phyloP scores from a whole-genome alignment of 148 eudicot genomes.

The Selenicereus undatus region DNA sequence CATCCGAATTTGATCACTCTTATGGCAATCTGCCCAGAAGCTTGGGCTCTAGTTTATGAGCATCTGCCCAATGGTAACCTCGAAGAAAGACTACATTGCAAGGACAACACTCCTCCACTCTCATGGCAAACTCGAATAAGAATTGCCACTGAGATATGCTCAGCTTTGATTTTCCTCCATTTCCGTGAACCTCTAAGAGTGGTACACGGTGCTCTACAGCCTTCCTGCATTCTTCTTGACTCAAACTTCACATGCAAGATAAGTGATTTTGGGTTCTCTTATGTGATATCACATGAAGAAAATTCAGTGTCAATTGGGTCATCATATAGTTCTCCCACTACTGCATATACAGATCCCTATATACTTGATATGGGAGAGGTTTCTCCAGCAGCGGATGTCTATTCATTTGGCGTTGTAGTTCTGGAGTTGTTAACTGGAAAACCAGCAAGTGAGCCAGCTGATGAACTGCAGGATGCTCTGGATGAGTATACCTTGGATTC shows the following conservation, averaged over 20 bases:
- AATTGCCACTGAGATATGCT: slow-evolving; percentile 78
- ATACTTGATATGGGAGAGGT: slow-evolving; percentile 51
- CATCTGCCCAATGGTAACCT: slow-evolving; percentile 77
- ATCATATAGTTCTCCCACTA: slow-evolving; percentile 12
- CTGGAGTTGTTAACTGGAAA: slow-evolving; percentile 61
- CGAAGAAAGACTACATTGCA: slow-evolving; percentile 66
- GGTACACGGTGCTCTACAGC: slow-evolving; percentile 61
- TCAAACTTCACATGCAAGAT: slow-evolving; percentile 57
- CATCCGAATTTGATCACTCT: slow-evolving; percentile 74
- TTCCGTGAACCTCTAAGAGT: slow-evolving; percentile 52
- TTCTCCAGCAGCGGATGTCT: slow-evolving; percentile 57
- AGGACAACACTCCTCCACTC: slow-evolving; percentile 52
- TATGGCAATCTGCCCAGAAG: slow-evolving; percentile 78
- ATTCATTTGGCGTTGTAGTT: slow-evolving; percentile 70
- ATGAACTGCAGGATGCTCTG: slow-evolving; percentile 52
- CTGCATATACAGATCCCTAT: slow-evolving; percentile 56
- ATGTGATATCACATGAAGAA: slow-evolving; percentile 32
- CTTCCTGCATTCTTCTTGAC: slow-evolving; percentile 61
- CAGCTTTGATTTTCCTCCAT: slow-evolving; percentile 73
- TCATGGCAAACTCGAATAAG: slow-evolving; percentile 78
- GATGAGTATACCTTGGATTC: slow-evolving; percentile 42
- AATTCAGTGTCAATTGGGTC: slow-evolving; percentile 29
- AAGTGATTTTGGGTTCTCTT: slow-evolving; percentile 52
- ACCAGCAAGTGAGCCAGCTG: slow-evolving; percentile 38
- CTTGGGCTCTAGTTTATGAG: slow-evolving; percentile 59